These are phyloP conservation scores for Thielaviopsis euricoi DNA, from an alignment of 2,329 filamentous ascomycete species.

Conservation along the genomic window DNA sequence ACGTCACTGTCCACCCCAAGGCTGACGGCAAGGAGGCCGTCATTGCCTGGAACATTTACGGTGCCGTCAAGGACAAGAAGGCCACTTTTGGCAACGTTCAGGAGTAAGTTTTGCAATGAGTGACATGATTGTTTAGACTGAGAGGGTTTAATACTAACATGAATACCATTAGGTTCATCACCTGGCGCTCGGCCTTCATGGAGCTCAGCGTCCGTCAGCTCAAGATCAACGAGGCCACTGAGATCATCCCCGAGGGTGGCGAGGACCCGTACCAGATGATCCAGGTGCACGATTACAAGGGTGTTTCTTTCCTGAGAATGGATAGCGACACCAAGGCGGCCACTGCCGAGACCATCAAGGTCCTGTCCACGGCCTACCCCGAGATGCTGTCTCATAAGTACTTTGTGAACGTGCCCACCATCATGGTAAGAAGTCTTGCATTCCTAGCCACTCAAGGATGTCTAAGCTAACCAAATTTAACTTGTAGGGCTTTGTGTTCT, in stretches of 20 bases:
- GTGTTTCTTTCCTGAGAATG: conserved; percentile 71
- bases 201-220: conserved; percentile 67
- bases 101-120: conserved; percentile 39
- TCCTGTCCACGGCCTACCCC: conserved; percentile 71
- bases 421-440: conserved; percentile 40
- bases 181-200: conserved; percentile 84
- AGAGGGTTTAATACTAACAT: not conserved
- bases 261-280: conserved; percentile 78
- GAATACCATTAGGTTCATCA: conserved; percentile 57
- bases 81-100: conserved; percentile 71
- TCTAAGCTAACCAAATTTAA: not conserved
- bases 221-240: conserved; percentile 49
- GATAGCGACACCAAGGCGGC: conserved; percentile 61
- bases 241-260: conserved; percentile 54
- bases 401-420: conserved; percentile 80
- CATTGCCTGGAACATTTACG: conserved; percentile 89
- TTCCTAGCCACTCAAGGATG: not conserved
- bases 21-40: conserved; percentile 41
- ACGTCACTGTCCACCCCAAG: conserved; percentile 53
- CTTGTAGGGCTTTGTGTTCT: conserved; percentile 59
- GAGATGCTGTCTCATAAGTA: conserved; percentile 77
- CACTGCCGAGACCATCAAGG: conserved; percentile 63
- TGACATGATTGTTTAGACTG: not conserved
- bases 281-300: conserved; percentile 87
- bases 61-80: conserved; percentile 63